A percentile compares a stretch with the other conserved stretches of the same genome.
phyloP scores from a whole-genome alignment of 2,329 filamentous ascomycete genomes.

The Albifimbria verrucaria region DNA sequence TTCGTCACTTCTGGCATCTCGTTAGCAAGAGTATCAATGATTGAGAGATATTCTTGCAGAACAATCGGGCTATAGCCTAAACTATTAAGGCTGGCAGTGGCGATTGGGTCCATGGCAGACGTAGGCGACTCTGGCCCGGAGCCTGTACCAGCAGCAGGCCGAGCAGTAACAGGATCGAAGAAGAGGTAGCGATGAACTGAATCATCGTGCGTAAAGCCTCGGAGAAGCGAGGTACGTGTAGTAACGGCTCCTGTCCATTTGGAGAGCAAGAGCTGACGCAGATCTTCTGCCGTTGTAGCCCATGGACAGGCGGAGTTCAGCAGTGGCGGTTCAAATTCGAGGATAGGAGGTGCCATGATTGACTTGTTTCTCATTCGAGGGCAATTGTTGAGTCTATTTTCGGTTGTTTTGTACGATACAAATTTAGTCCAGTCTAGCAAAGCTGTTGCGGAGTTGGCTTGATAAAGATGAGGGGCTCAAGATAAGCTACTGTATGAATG shows the following conservation, averaged over 20 bases:
- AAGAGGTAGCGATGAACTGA: constrained; percentile 62
- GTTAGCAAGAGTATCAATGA: constrained; percentile 45
- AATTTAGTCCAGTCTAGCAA: too few relatives aligned
- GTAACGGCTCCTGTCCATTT: constrained; percentile 70
- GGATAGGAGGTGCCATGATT: constrained; percentile 17
- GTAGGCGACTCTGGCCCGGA: constrained; percentile 12
- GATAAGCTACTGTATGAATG: too few relatives aligned
- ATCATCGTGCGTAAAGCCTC: constrained; percentile 62
- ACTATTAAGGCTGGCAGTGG: constrained; percentile 58
- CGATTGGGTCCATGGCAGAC: constrained; percentile 15
- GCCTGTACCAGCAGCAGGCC: constrained; percentile 15
- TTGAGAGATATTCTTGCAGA: constrained; percentile 56
- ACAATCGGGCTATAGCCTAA: constrained; percentile 69
- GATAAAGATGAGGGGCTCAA: too few relatives aligned
- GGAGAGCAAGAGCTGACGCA: constrained; percentile 57
- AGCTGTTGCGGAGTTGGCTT: too few relatives aligned
- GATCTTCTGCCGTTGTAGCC: constrained; percentile 64
- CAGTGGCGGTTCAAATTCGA: constrained; percentile 60
- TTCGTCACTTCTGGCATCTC: constrained; percentile 35
- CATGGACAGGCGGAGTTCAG: constrained; percentile 75
- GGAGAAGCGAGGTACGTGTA: constrained; percentile 64
- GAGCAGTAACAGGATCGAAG: constrained; percentile 45
- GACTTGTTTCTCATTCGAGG: too few relatives aligned
- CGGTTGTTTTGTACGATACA: too few relatives aligned
- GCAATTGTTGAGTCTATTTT: too few relatives aligned